These are phyloP conservation scores for Hypoxylon sp. DNA, from an alignment of 2,329 filamentous ascomycete genomes.

Conservation along the genomic window DNA sequence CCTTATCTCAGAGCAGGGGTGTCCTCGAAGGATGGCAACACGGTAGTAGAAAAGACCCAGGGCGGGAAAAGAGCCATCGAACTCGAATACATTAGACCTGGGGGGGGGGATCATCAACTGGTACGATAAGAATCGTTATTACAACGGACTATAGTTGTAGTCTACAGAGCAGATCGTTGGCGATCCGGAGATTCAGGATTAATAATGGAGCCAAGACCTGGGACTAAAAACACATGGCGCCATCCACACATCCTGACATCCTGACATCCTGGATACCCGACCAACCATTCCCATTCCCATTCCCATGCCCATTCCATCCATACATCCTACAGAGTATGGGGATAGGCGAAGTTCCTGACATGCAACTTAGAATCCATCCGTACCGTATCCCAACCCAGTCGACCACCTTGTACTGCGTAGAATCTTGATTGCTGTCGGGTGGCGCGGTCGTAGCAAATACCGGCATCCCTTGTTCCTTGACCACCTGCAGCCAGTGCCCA, in stretches of 20 bases:
- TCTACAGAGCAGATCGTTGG: neutral
- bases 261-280: too few species aligned
- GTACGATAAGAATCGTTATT: neutral
- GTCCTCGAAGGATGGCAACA: neutral
- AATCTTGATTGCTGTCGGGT: slow-evolving; percentile 22
- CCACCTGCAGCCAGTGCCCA: neutral
- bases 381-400: slow-evolving; percentile 14
- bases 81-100: neutral
- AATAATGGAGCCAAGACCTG: neutral
- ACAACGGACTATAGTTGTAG: neutral
- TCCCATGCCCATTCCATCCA: too few species aligned
- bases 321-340: too few species aligned
- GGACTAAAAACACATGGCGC: slow-evolving; percentile 14
- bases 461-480: neutral
- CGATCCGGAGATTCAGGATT: slow-evolving; percentile 1
- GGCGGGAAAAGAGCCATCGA: neutral
- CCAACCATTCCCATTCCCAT: too few species aligned
- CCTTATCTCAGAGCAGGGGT: neutral
- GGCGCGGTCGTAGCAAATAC: slow-evolving; percentile 11
- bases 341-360: slow-evolving; percentile 5
- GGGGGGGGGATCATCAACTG: neutral
- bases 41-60: neutral
- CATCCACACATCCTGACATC: slow-evolving; percentile 1
- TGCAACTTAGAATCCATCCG: neutral
- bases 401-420: neutral